Base-by-base conservation (phyloP, 1,139 yeast species). In the Hemisphaericaspora xylanilytica region DNA sequence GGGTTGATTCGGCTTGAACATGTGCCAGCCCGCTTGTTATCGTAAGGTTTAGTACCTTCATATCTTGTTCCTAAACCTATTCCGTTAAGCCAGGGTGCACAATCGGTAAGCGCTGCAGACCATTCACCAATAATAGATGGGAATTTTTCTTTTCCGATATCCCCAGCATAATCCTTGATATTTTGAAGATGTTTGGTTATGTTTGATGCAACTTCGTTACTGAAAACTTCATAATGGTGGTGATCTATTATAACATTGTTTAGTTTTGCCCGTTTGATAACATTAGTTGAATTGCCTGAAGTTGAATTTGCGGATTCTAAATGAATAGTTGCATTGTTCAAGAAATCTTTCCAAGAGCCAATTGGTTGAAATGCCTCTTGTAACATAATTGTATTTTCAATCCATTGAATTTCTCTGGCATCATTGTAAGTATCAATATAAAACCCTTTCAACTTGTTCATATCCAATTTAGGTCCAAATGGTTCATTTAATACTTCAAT, bases 401-500 rank as follows among this genome's bases (percentile, higher is more conserved):
- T 58, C 18, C 54, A 53, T 46, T 70, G 69, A 24, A 48, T 48
- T 3, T 41, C 49, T 53, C 73, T 63, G 41, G 63, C 65, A 37
- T 63, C 63, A 26, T 54, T 55, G 49, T 75, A 75, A 15, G 72
- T 65, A 5, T 65, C 51, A 38, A 62, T 53, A 47, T 75, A 74
- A 50, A 66, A 76, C 16, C 64, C 56, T 22, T 63, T 56, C 31
- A 79, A 53, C 37, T 63, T 53, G 11, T 52, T 51, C 47, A 64
- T 55, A 42, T 70, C 62, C 42, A 79, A 58, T 2, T 56, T 52
- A 0, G 76, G 61, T 14, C 75, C 71, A 44, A 76, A 62, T n/a
- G 87, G 88, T 55, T 81, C 87, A 53, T 81, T 81, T 26, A 80
- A 63, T n/a, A 80, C 61, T 55, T 81, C 82, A 38, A 81, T 70